A percentile compares a stretch with the other conserved stretches of the same genome.
These are phyloP conservation scores for Vigna trinervia DNA, from an alignment of 306 rosid genomes.

Conservation along the genomic window DNA sequence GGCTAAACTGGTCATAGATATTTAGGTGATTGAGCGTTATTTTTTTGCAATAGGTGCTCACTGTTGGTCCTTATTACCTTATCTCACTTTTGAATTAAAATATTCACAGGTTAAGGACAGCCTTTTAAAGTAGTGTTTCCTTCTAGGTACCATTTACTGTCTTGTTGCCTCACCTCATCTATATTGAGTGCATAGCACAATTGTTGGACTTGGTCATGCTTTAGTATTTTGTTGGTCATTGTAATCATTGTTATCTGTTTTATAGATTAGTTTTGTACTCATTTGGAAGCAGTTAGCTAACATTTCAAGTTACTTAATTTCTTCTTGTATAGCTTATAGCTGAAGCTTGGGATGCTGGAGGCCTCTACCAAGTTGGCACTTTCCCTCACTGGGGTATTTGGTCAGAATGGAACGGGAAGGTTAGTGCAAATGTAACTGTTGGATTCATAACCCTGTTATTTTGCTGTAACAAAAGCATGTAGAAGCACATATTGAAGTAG, in stretches of 20 bases:
- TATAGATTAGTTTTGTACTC: constrained; percentile 32
- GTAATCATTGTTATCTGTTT: constrained; percentile 23
- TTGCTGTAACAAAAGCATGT: constrained; percentile 26
- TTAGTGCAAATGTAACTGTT: constrained; percentile 51
- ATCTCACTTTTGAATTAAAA: constrained; percentile 11
- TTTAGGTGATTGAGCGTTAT: constrained; percentile 2
- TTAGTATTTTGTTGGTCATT: constrained; percentile 40
- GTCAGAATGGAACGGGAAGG: constrained; percentile 99
- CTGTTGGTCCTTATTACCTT: constrained; percentile 17
- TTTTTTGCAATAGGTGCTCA: constrained; percentile 14
- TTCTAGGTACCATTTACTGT: constrained; percentile 37
- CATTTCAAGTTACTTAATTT: constrained; percentile 34
- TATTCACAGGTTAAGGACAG: neutral
- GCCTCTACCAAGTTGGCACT: constrained; percentile 94
- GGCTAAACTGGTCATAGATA: neutral
- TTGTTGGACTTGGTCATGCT: constrained; percentile 18
- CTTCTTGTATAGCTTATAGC: constrained; percentile 78
- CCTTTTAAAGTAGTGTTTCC: constrained; percentile 30
- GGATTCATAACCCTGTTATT: constrained; percentile 20
- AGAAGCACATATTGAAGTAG: constrained; percentile 27
- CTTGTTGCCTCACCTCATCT: neutral
- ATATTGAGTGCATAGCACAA: constrained; percentile 22
- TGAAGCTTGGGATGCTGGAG: constrained; percentile 99
- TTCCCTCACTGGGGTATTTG: constrained; percentile 98
- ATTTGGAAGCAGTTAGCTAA: constrained; percentile 40